Evolutionary conservation across 768 basidiomycete genomes (phyloP).

Genomic region (Leccinum subtestaceum): DNA sequence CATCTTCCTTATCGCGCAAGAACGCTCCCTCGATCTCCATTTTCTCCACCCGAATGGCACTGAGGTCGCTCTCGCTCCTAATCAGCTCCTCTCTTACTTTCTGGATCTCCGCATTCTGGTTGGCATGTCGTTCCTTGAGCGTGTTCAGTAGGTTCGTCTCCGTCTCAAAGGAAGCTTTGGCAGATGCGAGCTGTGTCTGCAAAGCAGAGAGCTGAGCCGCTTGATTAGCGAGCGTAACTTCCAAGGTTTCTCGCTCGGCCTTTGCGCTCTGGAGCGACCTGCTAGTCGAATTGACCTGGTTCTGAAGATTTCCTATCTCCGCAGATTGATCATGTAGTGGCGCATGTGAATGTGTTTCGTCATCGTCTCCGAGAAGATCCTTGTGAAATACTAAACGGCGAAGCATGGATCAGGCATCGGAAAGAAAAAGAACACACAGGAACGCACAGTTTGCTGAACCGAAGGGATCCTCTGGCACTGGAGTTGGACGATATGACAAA

Average conservation of each 20-base stretch:
- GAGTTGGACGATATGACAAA: constrained; percentile 20
- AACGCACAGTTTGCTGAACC: constrained; percentile 31
- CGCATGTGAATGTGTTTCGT: constrained; percentile 44
- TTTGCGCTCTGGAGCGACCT: constrained; percentile 64
- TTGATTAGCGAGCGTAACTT: constrained; percentile 62
- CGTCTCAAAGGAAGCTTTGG: constrained; percentile 82
- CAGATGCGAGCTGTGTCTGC: constrained; percentile 78
- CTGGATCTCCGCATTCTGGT: constrained; percentile 70
- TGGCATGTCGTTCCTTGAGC: constrained; percentile 63
- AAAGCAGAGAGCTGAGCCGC: constrained; percentile 74
- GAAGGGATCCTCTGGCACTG: constrained; percentile 48
- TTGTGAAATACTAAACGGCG: constrained; percentile 25
- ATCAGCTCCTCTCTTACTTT: constrained; percentile 79
- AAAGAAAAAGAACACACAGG: background rate
- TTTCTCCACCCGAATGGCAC: constrained; percentile 85
- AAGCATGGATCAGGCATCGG: constrained; percentile 7
- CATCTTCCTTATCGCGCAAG: constrained; percentile 92
- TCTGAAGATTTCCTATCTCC: constrained; percentile 85
- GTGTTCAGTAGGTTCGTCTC: constrained; percentile 69
- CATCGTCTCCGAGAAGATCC: constrained; percentile 76
- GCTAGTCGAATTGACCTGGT: constrained; percentile 79
- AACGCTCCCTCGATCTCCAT: constrained; percentile 84
- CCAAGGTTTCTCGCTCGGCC: constrained; percentile 62
- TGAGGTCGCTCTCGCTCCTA: constrained; percentile 86
- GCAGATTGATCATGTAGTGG: constrained; percentile 71